A percentile compares a stretch with the other conserved stretches of the same genome.
These are phyloP conservation scores for Vanrija sp. DNA, from an alignment of 1,284 basidiomycete genomes.

Conservation along the genomic window DNA sequence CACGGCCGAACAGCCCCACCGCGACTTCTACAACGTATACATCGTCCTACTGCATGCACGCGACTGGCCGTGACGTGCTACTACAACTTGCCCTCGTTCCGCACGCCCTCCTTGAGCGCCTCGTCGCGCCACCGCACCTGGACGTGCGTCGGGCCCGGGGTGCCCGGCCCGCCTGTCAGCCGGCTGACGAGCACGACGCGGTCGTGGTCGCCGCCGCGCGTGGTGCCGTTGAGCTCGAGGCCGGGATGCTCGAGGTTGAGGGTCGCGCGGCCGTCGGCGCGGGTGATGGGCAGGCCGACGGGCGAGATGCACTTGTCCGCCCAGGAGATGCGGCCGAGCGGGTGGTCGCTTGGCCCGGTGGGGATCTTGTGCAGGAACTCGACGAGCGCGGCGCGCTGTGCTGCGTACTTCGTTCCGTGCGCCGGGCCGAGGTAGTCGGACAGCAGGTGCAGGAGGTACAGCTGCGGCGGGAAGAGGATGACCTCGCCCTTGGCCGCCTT, in stretches of 20 bases:
- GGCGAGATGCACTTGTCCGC: constrained; percentile 14
- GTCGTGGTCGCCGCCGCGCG: constrained; percentile 11
- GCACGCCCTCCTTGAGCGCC: no score
- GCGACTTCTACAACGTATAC: no score
- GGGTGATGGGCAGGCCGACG: background rate
- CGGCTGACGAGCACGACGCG: constrained; percentile 13
- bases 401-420: constrained; percentile 1
- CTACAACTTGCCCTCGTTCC: no score
- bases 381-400: constrained; percentile 3
- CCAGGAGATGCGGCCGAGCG: constrained; percentile 6
- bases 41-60: no score
- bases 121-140: background rate
- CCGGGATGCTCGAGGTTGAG: constrained; percentile 12
- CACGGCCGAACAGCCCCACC: no score
- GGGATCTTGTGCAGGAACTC: constrained; percentile 7
- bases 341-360: constrained; percentile 3
- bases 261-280: constrained; percentile 1
- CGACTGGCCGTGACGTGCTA: no score
- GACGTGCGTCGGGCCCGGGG: constrained; percentile 3
- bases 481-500: constrained; percentile 3
- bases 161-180: background rate
- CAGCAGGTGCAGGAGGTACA: constrained; percentile 13
- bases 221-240: constrained; percentile 8
- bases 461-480: constrained; percentile 17
- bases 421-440: background rate